Evolutionary conservation across 2,329 filamentous ascomycete genomes (phyloP).

Genomic region (Talaromyces albobiverticillius): DNA sequence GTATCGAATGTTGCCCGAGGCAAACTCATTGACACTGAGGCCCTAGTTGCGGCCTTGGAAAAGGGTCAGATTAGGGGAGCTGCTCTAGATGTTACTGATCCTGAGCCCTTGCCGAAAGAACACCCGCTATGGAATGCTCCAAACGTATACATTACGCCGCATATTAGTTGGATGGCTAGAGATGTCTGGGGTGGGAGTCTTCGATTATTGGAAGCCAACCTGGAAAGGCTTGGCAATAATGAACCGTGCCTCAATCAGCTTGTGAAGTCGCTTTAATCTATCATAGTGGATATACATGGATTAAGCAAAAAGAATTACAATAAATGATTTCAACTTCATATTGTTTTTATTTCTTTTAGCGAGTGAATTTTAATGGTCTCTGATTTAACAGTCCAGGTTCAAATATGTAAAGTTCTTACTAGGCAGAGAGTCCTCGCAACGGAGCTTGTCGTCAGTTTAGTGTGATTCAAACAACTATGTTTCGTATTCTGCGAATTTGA

Average conservation of each 20-base stretch:
- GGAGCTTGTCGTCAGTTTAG: too few relatives aligned
- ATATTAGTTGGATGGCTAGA: constrained; percentile 22
- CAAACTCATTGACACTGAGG: constrained; percentile 58
- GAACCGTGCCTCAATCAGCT: neutral
- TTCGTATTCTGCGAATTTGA: constrained; percentile 1
- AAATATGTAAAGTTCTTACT: too few relatives aligned
- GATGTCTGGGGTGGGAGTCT: neutral
- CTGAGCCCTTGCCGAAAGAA: constrained; percentile 68
- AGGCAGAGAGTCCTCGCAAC: too few relatives aligned
- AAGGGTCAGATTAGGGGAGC: constrained; percentile 59
- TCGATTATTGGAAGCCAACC: neutral
- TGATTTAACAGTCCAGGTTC: too few relatives aligned
- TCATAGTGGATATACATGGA: neutral
- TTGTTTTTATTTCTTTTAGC: too few relatives aligned
- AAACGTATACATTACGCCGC: constrained; percentile 50
- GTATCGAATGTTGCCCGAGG: constrained; percentile 68
- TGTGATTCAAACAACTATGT: neutral
- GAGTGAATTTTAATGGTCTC: too few relatives aligned
- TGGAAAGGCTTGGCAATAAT: neutral
- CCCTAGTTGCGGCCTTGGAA: constrained; percentile 61
- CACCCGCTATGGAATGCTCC: constrained; percentile 67
- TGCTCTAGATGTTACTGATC: constrained; percentile 74
- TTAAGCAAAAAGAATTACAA: too few relatives aligned
- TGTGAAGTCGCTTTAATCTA: neutral
- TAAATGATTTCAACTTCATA: too few relatives aligned